Evolutionary conservation across 1,284 basidiomycete genomes (phyloP).

Genomic region (Tylopilus orsonianus): DNA sequence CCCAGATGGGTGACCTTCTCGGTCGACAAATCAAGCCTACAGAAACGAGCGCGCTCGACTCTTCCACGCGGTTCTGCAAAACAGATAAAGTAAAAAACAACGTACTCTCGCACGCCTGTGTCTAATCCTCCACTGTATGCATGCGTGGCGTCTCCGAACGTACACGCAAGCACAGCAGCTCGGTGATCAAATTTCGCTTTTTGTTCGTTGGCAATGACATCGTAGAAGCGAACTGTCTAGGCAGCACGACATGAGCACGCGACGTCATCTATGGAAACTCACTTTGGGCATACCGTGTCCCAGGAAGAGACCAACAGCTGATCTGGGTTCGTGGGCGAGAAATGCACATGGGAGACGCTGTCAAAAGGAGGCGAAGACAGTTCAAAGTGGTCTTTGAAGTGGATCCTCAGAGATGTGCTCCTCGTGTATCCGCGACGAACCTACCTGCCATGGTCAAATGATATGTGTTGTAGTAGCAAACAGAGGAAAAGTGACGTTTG

Average conservation of each 20-base stretch:
- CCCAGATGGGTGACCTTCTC: conserved; percentile 67
- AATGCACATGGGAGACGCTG: conserved; percentile 77
- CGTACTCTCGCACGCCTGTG: conserved; percentile 69
- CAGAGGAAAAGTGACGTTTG: too few species aligned
- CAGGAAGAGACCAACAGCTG: conserved; percentile 81
- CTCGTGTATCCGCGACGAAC: background rate
- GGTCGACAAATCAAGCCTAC: conserved; percentile 60
- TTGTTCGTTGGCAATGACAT: conserved; percentile 60
- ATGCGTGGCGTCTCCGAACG: conserved; percentile 59
- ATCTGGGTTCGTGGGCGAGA: conserved; percentile 77
- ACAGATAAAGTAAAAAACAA: conserved; percentile 14
- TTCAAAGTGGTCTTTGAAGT: conserved; percentile 42
- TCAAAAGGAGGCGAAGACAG: conserved; percentile 80
- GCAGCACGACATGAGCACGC: background rate
- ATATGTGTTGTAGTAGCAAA: too few species aligned
- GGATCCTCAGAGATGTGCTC: background rate
- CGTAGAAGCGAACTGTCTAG: conserved; percentile 75
- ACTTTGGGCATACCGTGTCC: conserved; percentile 70
- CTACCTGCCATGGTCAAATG: background rate
- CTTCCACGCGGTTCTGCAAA: background rate
- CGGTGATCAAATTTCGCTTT: conserved; percentile 77
- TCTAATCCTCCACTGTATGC: conserved; percentile 78
- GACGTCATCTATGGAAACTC: conserved; percentile 1
- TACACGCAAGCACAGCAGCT: conserved; percentile 68
- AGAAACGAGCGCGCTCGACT: background rate